Evolutionary conservation across 345 rosid genomes (phyloP), one percentile per base, ranked within the genome.

Genomic region (Syzygium aqueum): DNA sequence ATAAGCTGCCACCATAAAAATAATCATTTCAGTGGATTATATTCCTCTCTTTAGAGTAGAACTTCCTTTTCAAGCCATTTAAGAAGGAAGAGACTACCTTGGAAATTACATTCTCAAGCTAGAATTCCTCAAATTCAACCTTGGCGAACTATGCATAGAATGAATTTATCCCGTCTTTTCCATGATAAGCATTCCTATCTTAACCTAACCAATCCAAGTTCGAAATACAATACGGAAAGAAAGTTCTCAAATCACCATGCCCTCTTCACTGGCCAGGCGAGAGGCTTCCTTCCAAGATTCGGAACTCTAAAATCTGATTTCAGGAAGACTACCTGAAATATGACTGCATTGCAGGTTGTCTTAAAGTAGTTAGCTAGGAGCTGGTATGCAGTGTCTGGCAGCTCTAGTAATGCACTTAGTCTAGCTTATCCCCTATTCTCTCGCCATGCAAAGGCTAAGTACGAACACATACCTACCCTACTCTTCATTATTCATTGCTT

Each of bases 1-100:
- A 88, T 83, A 97, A 95, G 88, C 98, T 96, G 92, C 89, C 86
- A 86, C 53, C 59, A 56, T 27, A 56, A 28, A 8, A 53, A 53
- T 17, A 84, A 84, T 21, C 11, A 21, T 51, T n/a, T 84, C 13
- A 3, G 56, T n/a, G 85, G 11, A 46, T 50, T 84, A 11, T 19
- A 73, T 73, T 73, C 82, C 82, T 73, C 82, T 8, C 49, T 73
- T 73, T 73, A 73, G 10, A 37, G 15, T 73, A 19, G 82, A 73
- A 73, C 49, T 73, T 37, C 49, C 49, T 33, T 19, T 16, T 16
- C 22, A 65, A 65, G 43, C 78, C 8, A 65, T 16, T 30, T 65
- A 9, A 65, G 23, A 65, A 65, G 78, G 78, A 65, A 30, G 23
- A 65, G 78, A 7, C 43, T 65, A 30, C 43, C 43, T 30, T 65